phyloP scores from a whole-genome alignment of 768 basidiomycete genomes.

The Psilocybe cyanescens region DNA sequence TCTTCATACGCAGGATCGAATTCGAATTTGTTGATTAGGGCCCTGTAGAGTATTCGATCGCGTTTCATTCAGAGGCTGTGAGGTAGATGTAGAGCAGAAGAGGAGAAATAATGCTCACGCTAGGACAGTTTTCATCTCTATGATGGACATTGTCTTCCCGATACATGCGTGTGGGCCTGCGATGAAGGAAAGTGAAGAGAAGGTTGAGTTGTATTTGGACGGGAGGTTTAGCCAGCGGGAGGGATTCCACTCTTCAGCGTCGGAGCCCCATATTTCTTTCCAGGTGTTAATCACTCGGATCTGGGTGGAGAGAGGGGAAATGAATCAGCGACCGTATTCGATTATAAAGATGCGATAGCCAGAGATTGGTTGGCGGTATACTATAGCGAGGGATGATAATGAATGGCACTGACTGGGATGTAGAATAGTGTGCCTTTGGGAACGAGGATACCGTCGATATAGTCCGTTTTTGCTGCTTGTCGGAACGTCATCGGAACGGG shows the following conservation, averaged over 20 bases:
- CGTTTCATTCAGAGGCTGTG: not conserved
- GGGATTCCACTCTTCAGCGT: slow-evolving; percentile 52
- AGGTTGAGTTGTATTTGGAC: slow-evolving; percentile 34
- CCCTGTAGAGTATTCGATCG: slow-evolving; percentile 19
- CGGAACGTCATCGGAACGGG: slow-evolving; percentile 44
- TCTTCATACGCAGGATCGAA: slow-evolving; percentile 45
- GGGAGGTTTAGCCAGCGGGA: slow-evolving; percentile 49
- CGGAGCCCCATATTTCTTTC: slow-evolving; percentile 52
- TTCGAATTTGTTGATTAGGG: slow-evolving; percentile 42
- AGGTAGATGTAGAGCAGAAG: not conserved
- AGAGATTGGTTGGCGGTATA: not conserved
- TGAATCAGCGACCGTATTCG: too few species aligned
- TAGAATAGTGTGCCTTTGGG: slow-evolving; percentile 47
- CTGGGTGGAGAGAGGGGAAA: slow-evolving; percentile 23
- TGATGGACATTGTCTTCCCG: slow-evolving; percentile 50
- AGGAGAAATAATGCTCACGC: slow-evolving; percentile 28
- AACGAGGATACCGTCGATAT: slow-evolving; percentile 44
- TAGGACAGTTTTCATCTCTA: slow-evolving; percentile 52
- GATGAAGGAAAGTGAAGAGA: slow-evolving; percentile 45
- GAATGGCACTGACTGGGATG: slow-evolving; percentile 32
- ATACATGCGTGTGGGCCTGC: slow-evolving; percentile 51
- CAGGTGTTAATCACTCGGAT: slow-evolving; percentile 55
- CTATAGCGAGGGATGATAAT: not conserved
- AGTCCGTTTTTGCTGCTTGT: slow-evolving; percentile 38
- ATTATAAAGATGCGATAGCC: too few species aligned